Conservation (phyloP, 2,329 filamentous ascomycete genomes). For the Hypoxylon sp. region DNA sequence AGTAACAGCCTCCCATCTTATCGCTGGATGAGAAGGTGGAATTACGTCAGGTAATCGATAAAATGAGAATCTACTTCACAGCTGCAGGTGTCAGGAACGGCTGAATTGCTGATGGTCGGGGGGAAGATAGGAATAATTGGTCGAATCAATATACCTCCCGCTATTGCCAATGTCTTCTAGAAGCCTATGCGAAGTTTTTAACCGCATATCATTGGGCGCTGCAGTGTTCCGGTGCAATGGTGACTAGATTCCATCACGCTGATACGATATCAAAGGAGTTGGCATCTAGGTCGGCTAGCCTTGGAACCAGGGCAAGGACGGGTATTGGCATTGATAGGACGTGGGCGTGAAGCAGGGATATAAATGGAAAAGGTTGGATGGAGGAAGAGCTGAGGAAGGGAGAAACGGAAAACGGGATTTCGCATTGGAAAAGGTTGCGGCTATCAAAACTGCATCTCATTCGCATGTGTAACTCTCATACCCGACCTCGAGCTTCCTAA, state of each 20-base stretch:
- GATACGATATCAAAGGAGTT: conserved; percentile 35
- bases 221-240: conserved; percentile 14
- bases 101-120: conserved; percentile 37
- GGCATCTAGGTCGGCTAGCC: conserved; percentile 15
- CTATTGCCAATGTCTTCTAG: conserved; percentile 31
- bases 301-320: conserved; percentile 16
- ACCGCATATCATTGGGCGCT: conserved; percentile 31
- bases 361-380: conserved; percentile 21
- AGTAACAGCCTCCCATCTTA: conserved; percentile 49
- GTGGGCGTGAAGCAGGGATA: conserved; percentile 32
- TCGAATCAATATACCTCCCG: conserved; percentile 2
- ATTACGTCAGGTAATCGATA: conserved; percentile 50
- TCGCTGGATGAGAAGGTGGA: conserved; percentile 48
- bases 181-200: conserved; percentile 25
- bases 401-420: not conserved
- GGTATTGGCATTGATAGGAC: conserved; percentile 32
- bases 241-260: conserved; percentile 31
- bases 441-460: conserved; percentile 22
- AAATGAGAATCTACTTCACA: conserved; percentile 20
- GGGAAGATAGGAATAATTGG: conserved; percentile 29
- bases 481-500: conserved; percentile 28
- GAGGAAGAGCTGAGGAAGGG: conserved; percentile 15
- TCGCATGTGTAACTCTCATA: conserved; percentile 12
- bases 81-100: conserved; percentile 29
- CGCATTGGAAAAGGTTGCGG: conserved; percentile 20